These are phyloP conservation scores for Fomitopsis schrenkii DNA, from an alignment of 1,284 basidiomycete species.

Conservation along the genomic window DNA sequence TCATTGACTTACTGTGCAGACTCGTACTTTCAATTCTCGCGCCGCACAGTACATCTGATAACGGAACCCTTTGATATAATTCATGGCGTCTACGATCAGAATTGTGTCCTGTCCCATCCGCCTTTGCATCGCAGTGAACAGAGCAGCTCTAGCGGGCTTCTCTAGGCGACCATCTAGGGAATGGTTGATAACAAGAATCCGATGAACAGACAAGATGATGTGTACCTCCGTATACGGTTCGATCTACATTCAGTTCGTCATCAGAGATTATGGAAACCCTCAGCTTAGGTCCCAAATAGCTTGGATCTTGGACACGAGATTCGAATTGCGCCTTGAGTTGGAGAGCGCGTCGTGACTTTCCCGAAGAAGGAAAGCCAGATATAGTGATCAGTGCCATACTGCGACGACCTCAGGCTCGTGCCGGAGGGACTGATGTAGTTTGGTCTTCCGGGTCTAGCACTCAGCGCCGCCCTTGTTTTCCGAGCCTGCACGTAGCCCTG, in stretches of 20 bases:
- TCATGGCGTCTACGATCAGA: conserved; percentile 86
- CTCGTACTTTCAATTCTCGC: conserved; percentile 80
- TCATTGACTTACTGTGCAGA: conserved; percentile 78
- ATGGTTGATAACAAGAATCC: neutral
- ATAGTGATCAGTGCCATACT: conserved; percentile 92
- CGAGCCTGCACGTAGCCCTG: no score
- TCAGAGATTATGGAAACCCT: conserved; percentile 77
- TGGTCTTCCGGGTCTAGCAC: no score
- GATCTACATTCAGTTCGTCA: conserved; percentile 61
- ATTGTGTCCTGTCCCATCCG: conserved; percentile 71
- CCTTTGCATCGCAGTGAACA: conserved; percentile 86
- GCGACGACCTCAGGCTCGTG: neutral
- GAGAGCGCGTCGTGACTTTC: conserved; percentile 74
- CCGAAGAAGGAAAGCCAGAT: conserved; percentile 86
- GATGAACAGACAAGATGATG: conserved; percentile 8
- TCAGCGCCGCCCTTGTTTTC: no score
- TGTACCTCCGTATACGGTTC: conserved; percentile 75
- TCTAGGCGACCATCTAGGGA: conserved; percentile 73
- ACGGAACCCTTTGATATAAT: conserved; percentile 97
- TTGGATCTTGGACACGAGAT: conserved; percentile 42
- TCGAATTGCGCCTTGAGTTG: conserved; percentile 68
- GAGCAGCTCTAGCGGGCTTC: conserved; percentile 83
- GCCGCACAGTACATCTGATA: conserved; percentile 98
- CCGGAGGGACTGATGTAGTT: no score
- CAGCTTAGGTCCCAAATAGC: conserved; percentile 49